Conservation (phyloP, 2,329 filamentous ascomycete species). For the Waltergamsia citrina region DNA sequence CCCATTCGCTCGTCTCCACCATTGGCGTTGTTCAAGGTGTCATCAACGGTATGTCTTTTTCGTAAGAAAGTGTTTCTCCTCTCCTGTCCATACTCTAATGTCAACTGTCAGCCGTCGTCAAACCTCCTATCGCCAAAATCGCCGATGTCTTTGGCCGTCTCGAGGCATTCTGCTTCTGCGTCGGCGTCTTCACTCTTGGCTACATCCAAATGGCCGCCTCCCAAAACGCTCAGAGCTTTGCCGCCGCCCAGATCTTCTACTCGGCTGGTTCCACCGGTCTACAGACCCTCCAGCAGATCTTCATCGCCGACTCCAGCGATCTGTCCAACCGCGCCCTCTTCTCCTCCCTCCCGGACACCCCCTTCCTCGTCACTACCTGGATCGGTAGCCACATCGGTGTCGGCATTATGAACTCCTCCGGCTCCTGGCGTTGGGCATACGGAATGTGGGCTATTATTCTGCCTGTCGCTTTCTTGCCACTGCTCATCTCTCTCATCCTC, state of each 20-base stretch:
- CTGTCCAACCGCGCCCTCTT: constrained; percentile 50
- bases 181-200: constrained; percentile 34
- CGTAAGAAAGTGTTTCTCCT: neutral
- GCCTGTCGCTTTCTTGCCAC: constrained; percentile 43
- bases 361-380: constrained; percentile 53
- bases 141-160: constrained; percentile 54
- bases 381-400: constrained; percentile 30
- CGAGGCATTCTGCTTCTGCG: constrained; percentile 29
- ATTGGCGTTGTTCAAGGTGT: constrained; percentile 34
- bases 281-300: constrained; percentile 53
- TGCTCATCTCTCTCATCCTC: constrained; percentile 39
- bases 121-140: constrained; percentile 41
- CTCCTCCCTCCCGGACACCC: constrained; percentile 47
- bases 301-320: constrained; percentile 54
- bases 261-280: constrained; percentile 48
- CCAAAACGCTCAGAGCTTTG: constrained; percentile 41
- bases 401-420: constrained; percentile 26
- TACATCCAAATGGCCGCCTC: constrained; percentile 49
- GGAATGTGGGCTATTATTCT: constrained; percentile 52
- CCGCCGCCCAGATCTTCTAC: constrained; percentile 51
- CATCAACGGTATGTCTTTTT: constrained; percentile 38
- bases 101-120: constrained; percentile 6
- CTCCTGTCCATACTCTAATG: neutral
- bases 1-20: constrained; percentile 35
- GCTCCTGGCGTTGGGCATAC: constrained; percentile 54